A percentile compares a stretch with the other conserved stretches of the same genome.
Evolutionary conservation across 768 basidiomycete species (phyloP).

Genomic region (Mycena albidolilacea): DNA sequence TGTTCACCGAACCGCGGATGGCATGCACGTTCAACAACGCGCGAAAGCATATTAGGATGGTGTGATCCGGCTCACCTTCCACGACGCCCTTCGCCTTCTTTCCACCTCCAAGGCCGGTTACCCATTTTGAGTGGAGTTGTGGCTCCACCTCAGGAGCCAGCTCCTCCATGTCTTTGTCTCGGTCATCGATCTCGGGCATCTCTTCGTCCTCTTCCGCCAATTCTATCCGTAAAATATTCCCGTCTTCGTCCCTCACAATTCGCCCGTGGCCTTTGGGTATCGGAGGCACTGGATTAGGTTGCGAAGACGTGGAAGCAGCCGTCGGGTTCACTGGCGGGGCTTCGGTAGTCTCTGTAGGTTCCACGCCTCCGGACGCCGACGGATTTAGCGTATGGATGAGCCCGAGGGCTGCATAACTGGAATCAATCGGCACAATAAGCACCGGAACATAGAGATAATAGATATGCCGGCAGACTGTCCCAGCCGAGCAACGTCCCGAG

Average conservation of each 20-base stretch:
- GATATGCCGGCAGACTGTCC: constrained; percentile 27
- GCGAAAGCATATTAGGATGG: constrained; percentile 40
- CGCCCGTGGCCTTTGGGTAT: constrained; percentile 81
- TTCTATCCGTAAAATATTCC: constrained; percentile 81
- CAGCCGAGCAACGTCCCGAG: constrained; percentile 35
- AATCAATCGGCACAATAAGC: constrained; percentile 29
- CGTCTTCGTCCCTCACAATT: constrained; percentile 85
- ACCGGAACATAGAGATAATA: constrained; percentile 24
- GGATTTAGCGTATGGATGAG: constrained; percentile 79
- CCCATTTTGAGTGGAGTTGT: constrained; percentile 56
- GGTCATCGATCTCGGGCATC: constrained; percentile 39
- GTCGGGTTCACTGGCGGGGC: constrained; percentile 36
- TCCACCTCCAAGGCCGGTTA: constrained; percentile 50
- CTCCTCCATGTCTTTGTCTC: constrained; percentile 60
- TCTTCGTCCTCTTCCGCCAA: constrained; percentile 70
- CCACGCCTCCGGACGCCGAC: constrained; percentile 76
- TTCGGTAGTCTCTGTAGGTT: constrained; percentile 53
- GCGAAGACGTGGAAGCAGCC: constrained; percentile 31
- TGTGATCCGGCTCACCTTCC: constrained; percentile 36
- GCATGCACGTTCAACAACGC: constrained; percentile 28
- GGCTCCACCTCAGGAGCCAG: constrained; percentile 52
- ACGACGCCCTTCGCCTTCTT: constrained; percentile 41
- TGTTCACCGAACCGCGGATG: constrained; percentile 35
- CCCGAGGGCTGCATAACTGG: constrained; percentile 85
- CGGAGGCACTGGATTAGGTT: constrained; percentile 40